Evolutionary conservation across 768 basidiomycete genomes (phyloP), one percentile per base, ranked within the genome.

Genomic region (Lactarius evosmus): DNA sequence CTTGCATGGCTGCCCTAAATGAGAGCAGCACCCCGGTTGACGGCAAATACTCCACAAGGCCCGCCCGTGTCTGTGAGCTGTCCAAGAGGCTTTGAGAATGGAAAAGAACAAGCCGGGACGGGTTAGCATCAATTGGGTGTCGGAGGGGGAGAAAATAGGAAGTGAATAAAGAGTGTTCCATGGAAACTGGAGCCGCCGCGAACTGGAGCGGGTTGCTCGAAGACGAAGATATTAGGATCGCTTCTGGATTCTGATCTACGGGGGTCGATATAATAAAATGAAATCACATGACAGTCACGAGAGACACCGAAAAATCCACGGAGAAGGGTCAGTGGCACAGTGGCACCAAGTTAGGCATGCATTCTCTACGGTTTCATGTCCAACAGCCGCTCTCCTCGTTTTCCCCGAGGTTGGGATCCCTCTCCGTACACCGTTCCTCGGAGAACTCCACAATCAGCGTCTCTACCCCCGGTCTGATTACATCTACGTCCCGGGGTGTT

Each of bases 401-500:
- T 54, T 49, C 65, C 38, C 68, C 66, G 30, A 67, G 66, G 44
- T 29, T 67, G 6, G 66, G 68, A 33, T 61, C 38, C 1, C 27
- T 64, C 1, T 29, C 62, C 14, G 44, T 69, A 8, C 53, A 56
- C 14, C 58, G 68, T 14, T 12, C 16, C 29, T 54, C 53, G 3
- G 52, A 58, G 19, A 44, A 63, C 12, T 29, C 22, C 2, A 34
- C 59, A 0, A 55, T 83, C 49, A 71, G 77, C 14, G 77, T 89
- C 22, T 69, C 74, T 34, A 92, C 91, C 0, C 91, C 91, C 0
- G 81, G 79, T 3, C 63, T 89, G 51, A 71, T 91, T 29, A 79
- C 85, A 0, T 73, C 80, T 4, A 90, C 90, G 4, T 87, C 87
- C 49, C 84, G 91, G 16, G 91, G 91, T 0, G 78, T 87, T 30